phyloP scores from a whole-genome alignment of 2,329 filamentous ascomycete genomes.

The Aureobasidium sp. region DNA sequence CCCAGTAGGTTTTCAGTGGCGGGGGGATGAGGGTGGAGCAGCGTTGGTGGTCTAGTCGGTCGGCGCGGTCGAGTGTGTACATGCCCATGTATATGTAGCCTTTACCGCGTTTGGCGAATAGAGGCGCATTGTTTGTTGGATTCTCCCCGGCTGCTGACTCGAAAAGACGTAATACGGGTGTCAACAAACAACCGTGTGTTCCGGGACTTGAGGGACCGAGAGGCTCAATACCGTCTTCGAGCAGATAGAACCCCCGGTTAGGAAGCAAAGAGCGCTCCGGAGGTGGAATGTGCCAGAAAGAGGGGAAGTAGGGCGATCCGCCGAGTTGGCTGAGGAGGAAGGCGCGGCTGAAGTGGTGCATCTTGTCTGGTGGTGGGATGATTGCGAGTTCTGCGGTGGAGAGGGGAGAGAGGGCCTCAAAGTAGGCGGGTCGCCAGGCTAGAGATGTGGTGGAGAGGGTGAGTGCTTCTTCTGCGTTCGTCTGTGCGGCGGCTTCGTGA shows the following conservation, averaged over 20 bases:
- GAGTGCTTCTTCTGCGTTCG: neutral
- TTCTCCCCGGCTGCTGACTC: neutral
- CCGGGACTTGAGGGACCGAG: slow-evolving; percentile 36
- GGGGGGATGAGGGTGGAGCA: slow-evolving; percentile 33
- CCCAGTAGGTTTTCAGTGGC: slow-evolving; percentile 35
- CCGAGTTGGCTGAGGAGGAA: slow-evolving; percentile 34
- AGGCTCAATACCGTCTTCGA: slow-evolving; percentile 34
- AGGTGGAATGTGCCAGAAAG: slow-evolving; percentile 32
- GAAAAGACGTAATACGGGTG: neutral
- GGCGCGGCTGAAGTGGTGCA: slow-evolving; percentile 32
- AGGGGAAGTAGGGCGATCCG: slow-evolving; percentile 35
- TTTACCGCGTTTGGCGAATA: slow-evolving; percentile 32
- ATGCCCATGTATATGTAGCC: slow-evolving; percentile 40
- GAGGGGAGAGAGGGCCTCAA: slow-evolving; percentile 29
- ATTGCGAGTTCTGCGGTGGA: slow-evolving; percentile 6
- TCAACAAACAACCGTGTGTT: slow-evolving; percentile 29
- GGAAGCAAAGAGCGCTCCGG: slow-evolving; percentile 25
- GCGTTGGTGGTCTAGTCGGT: slow-evolving; percentile 39
- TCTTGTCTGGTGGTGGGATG: slow-evolving; percentile 24
- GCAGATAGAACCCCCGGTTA: slow-evolving; percentile 36
- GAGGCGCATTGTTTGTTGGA: slow-evolving; percentile 28
- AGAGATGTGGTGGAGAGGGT: neutral
- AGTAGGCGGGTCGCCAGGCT: slow-evolving; percentile 33
- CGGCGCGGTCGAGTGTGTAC: slow-evolving; percentile 40
- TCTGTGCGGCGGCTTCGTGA: no score